Conservation (phyloP, 2,329 filamentous ascomycete species). For the Alternaria panax region DNA sequence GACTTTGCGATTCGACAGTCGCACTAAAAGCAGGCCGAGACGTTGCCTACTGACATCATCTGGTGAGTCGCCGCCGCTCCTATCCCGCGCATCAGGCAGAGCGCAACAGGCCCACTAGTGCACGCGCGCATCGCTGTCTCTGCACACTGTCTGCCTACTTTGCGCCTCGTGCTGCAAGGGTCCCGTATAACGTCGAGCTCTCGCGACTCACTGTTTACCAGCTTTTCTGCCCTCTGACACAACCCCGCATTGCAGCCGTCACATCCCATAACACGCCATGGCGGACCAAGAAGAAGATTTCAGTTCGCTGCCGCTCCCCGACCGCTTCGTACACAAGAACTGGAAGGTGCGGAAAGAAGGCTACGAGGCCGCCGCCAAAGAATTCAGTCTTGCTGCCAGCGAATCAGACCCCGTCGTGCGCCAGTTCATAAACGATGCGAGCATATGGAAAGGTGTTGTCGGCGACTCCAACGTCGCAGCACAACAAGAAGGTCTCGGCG, state of each 20-base stretch:
- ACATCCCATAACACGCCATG: slow-evolving; percentile 60
- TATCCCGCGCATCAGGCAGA: background rate
- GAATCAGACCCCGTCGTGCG: slow-evolving; percentile 86
- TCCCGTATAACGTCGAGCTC: background rate
- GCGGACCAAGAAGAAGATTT: slow-evolving; percentile 85
- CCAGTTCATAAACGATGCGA: slow-evolving; percentile 84
- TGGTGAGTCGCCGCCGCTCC: slow-evolving; percentile 14
- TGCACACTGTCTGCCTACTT: background rate
- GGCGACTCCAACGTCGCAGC: slow-evolving; percentile 96
- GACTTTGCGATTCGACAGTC: background rate
- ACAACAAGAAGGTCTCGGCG: slow-evolving; percentile 88
- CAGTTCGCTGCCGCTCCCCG: slow-evolving; percentile 74
- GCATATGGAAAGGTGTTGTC: slow-evolving; percentile 90
- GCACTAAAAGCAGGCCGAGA: background rate
- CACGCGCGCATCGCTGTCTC: slow-evolving; percentile 4
- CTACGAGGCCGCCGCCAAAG: slow-evolving; percentile 90
- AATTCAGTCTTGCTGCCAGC: slow-evolving; percentile 83
- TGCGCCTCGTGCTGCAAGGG: background rate
- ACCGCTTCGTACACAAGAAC: slow-evolving; percentile 87
- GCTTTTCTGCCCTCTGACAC: background rate
- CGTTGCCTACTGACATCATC: slow-evolving; percentile 10
- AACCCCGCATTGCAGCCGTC: slow-evolving; percentile 17
- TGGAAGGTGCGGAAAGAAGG: slow-evolving; percentile 98
- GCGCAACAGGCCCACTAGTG: slow-evolving; percentile 9
- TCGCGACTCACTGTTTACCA: slow-evolving; percentile 14